Percentiles rank a stretch among this genome's conserved stretches.
These are phyloP conservation scores for Glonium stellatum DNA, from an alignment of 495 filamentous ascomycete genomes.

Conservation along the genomic window DNA sequence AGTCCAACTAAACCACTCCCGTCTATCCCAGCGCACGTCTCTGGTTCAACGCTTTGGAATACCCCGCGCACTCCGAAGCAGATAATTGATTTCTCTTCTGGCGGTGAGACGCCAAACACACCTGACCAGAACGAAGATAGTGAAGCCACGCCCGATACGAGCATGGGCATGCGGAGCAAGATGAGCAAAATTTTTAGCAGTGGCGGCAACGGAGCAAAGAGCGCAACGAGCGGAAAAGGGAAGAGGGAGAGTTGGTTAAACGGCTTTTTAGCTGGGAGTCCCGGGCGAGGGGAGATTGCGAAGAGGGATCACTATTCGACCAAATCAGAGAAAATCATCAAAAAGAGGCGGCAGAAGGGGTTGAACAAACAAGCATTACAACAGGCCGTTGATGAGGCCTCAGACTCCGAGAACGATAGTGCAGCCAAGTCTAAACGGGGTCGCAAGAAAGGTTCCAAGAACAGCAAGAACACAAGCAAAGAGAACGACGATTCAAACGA, in stretches of 20 bases:
- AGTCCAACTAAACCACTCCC: constrained; percentile 31
- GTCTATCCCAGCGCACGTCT: constrained; percentile 61
- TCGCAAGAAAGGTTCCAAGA: constrained; percentile 6
- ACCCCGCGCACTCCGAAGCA: constrained; percentile 57
- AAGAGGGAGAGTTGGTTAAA: constrained; percentile 8
- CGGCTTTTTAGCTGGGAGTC: constrained; percentile 3
- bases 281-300: constrained; percentile 10
- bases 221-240: constrained; percentile 9
- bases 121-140: constrained; percentile 60
- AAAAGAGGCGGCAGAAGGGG: constrained; percentile 23
- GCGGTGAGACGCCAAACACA: constrained; percentile 70
- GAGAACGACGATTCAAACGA: constrained; percentile 10
- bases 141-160: constrained; percentile 62
- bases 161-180: constrained; percentile 28
- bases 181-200: constrained; percentile 30
- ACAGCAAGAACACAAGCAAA: constrained; percentile 2
- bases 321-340: constrained; percentile 21
- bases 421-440: background rate
- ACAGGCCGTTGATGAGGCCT: constrained; percentile 7
- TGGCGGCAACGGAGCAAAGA: constrained; percentile 3
- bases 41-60: constrained; percentile 39
- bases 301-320: constrained; percentile 12
- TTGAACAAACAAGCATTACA: background rate
- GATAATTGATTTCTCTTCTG: constrained; percentile 61
- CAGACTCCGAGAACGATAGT: constrained; percentile 5